Evolutionary conservation across 129 eudicot genomes (phyloP).

Genomic region (Pulicaria dysenterica): DNA sequence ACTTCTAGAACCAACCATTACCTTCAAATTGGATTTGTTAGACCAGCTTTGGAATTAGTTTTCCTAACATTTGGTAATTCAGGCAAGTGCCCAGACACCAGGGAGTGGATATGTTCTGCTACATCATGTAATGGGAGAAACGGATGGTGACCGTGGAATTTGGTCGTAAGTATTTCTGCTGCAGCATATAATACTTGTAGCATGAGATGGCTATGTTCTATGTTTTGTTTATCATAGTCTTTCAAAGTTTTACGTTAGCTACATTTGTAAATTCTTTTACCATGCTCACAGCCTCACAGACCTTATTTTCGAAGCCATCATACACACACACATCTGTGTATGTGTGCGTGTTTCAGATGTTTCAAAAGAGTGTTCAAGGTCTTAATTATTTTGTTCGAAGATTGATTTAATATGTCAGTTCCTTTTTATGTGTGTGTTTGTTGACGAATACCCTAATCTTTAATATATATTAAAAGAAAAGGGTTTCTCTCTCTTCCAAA

Average conservation of each 20-base stretch:
- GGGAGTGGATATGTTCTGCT: slow-evolving; percentile 98
- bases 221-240: not conserved
- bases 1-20: not conserved
- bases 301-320: not conserved
- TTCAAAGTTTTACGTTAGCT: slow-evolving; percentile 15
- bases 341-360: not conserved
- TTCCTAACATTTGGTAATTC: slow-evolving; percentile 24
- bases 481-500: no score
- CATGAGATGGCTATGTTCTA: slow-evolving; percentile 8
- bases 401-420: not conserved
- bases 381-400: not conserved
- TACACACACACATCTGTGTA: not conserved
- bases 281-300: not conserved
- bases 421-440: not conserved
- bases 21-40: not conserved
- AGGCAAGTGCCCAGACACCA: slow-evolving; percentile 86
- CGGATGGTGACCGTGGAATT: slow-evolving; percentile 94
- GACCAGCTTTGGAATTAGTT: not conserved
- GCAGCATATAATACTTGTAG: not conserved
- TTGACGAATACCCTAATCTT: not conserved
- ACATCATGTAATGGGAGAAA: slow-evolving; percentile 99
- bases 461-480: no score
- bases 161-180: slow-evolving; percentile 89
- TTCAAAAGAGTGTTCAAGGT: not conserved
- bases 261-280: slow-evolving; percentile 11